Conservation (phyloP, 768 basidiomycete species). For the Serendipita indica region DNA sequence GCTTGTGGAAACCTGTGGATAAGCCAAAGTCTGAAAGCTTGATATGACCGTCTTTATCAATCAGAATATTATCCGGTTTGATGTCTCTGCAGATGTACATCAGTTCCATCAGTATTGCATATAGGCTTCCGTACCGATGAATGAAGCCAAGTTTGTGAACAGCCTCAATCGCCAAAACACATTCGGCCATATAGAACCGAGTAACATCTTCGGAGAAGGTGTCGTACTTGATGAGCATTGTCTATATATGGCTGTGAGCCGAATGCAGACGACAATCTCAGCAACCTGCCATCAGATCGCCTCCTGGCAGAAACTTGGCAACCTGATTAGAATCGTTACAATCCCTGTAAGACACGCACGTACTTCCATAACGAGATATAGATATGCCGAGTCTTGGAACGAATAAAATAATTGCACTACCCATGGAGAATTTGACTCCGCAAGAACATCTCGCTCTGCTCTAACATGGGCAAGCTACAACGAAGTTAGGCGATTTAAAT, state of each 20-base stretch:
- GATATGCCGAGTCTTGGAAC: constrained; percentile 85
- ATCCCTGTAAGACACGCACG: background rate
- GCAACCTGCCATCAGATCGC: constrained; percentile 77
- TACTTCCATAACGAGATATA: constrained; percentile 92
- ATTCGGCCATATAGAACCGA: constrained; percentile 97
- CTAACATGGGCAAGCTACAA: constrained; percentile 87
- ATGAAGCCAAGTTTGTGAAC: constrained; percentile 97
- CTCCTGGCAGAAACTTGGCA: constrained; percentile 70
- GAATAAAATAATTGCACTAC: constrained; percentile 95
- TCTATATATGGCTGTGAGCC: constrained; percentile 20
- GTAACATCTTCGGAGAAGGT: constrained; percentile 97
- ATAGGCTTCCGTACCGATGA: constrained; percentile 54
- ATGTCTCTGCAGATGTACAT: constrained; percentile 56
- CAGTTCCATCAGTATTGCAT: constrained; percentile 7
- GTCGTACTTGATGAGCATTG: constrained; percentile 99
- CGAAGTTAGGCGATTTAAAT: background rate
- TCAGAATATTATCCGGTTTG: constrained; percentile 98
- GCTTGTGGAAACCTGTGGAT: constrained; percentile 98
- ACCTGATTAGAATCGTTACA: background rate
- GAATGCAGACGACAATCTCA: background rate
- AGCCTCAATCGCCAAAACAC: constrained; percentile 91
- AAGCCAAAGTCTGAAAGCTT: constrained; percentile 98
- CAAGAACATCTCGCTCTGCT: constrained; percentile 91
- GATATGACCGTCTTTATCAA: constrained; percentile 93
- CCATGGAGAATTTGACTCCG: constrained; percentile 90